Percentiles rank a stretch among this genome's conserved stretches.
Evolutionary conservation across 2,329 filamentous ascomycete genomes (phyloP).

Genomic region (Fusarium camptoceras): DNA sequence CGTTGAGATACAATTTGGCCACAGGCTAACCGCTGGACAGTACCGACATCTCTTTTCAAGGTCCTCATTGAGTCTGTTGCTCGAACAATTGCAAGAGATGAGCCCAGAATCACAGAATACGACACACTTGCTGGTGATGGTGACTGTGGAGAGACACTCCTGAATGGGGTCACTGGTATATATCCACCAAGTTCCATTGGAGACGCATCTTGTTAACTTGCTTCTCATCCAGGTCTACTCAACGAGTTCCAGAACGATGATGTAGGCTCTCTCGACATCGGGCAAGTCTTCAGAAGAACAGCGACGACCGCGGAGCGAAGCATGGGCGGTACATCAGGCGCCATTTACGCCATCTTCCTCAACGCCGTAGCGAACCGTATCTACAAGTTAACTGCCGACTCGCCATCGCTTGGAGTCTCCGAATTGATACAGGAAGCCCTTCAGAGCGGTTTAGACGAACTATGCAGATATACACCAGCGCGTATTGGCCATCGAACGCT

Average conservation of each 20-base stretch:
- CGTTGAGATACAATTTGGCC: neutral
- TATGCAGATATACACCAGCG: constrained; percentile 66
- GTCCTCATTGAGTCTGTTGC: neutral
- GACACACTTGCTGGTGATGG: constrained; percentile 74
- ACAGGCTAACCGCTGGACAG: neutral
- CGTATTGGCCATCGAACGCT: constrained; percentile 67
- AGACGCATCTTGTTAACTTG: constrained; percentile 52
- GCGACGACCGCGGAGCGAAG: neutral
- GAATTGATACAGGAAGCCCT: constrained; percentile 48
- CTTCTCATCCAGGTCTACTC: neutral
- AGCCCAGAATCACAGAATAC: constrained; percentile 72
- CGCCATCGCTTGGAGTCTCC: no score
- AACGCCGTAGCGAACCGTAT: constrained; percentile 54
- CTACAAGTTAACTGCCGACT: constrained; percentile 56
- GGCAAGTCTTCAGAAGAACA: neutral
- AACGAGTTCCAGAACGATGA: neutral
- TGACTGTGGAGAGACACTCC: constrained; percentile 70
- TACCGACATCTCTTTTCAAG: neutral
- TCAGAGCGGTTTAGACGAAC: constrained; percentile 57
- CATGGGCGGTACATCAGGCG: constrained; percentile 64
- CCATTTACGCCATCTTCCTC: constrained; percentile 64
- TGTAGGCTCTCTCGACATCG: neutral
- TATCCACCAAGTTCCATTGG: neutral
- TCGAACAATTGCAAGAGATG: constrained; percentile 40
- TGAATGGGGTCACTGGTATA: neutral